These are phyloP conservation scores for Triglochin maritima DNA, from an alignment of 106 monocot species.

Conservation along the genomic window DNA sequence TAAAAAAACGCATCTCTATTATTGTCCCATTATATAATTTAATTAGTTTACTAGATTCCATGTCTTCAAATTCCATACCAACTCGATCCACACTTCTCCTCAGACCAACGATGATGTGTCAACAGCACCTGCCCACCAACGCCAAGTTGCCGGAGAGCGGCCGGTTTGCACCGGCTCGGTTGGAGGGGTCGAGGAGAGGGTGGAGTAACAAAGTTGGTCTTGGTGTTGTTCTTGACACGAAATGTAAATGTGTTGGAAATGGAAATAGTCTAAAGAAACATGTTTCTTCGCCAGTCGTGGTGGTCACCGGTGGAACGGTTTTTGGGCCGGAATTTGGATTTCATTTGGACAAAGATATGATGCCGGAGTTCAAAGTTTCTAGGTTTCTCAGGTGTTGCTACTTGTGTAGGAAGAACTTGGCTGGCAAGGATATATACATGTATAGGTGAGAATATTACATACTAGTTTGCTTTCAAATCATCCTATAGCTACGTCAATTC, in stretches of 20 bases:
- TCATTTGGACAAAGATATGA: not conserved
- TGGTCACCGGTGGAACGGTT: too few relatives aligned
- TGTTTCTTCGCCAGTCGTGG: not conserved
- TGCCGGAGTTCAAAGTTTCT: not conserved
- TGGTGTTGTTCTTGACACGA: not conserved
- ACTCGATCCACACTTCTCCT: too few relatives aligned
- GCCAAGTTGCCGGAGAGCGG: too few relatives aligned
- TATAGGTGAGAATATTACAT: conserved; percentile 25
- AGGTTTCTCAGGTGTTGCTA: conserved; percentile 33
- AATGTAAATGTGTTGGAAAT: not conserved
- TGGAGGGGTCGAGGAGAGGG: not conserved
- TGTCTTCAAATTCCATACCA: too few relatives aligned
- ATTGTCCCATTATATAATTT: too few relatives aligned
- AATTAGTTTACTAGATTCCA: too few relatives aligned
- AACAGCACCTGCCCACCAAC: too few relatives aligned
- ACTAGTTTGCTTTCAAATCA: not conserved
- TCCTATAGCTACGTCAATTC: too few relatives aligned
- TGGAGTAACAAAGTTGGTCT: not conserved
- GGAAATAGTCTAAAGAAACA: not conserved
- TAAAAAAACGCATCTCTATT: too few relatives aligned
- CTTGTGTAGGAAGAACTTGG: conserved; percentile 36
- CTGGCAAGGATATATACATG: conserved; percentile 48
- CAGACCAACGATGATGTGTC: too few relatives aligned
- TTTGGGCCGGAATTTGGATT: not conserved
- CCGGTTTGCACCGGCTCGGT: too few relatives aligned